A percentile compares a stretch with the other conserved stretches of the same genome.
These are phyloP conservation scores for Cystobasidium slooffiae DNA, from an alignment of 1,284 basidiomycete species.

Conservation along the genomic window DNA sequence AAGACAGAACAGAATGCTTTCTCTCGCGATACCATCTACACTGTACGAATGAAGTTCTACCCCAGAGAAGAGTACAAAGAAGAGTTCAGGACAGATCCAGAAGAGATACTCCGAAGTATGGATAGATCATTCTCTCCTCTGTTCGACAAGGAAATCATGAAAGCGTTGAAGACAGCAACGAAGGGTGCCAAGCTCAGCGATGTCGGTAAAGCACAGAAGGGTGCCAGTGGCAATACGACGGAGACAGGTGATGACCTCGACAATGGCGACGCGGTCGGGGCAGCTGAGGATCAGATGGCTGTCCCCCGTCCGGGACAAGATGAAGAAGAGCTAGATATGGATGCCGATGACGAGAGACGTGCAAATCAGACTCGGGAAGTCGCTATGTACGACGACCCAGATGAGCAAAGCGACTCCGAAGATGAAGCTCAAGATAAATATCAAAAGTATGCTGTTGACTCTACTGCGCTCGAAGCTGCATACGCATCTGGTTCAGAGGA, in stretches of 20 bases:
- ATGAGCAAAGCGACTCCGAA: constrained; percentile 54
- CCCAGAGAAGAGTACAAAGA: constrained; percentile 79
- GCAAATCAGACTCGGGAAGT: constrained; percentile 54
- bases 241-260: constrained; percentile 57
- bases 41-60: constrained; percentile 82
- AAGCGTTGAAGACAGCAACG: constrained; percentile 82
- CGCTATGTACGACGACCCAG: constrained; percentile 57
- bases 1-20: constrained; percentile 64
- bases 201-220: constrained; percentile 49
- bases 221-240: constrained; percentile 65
- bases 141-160: constrained; percentile 82
- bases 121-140: constrained; percentile 77
- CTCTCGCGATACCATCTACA: constrained; percentile 77
- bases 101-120: constrained; percentile 76
- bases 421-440: constrained; percentile 52
- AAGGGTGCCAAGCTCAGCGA: constrained; percentile 67
- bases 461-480: constrained; percentile 47
- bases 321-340: constrained; percentile 65
- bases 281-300: constrained; percentile 56
- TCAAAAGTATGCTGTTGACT: constrained; percentile 23
- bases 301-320: constrained; percentile 53
- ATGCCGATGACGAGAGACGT: constrained; percentile 72
- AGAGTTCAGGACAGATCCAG: constrained; percentile 79
- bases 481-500: constrained; percentile 56
- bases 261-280: constrained; percentile 50